Conservation (phyloP, 768 basidiomycete species). For the Serendipita vermifera region DNA sequence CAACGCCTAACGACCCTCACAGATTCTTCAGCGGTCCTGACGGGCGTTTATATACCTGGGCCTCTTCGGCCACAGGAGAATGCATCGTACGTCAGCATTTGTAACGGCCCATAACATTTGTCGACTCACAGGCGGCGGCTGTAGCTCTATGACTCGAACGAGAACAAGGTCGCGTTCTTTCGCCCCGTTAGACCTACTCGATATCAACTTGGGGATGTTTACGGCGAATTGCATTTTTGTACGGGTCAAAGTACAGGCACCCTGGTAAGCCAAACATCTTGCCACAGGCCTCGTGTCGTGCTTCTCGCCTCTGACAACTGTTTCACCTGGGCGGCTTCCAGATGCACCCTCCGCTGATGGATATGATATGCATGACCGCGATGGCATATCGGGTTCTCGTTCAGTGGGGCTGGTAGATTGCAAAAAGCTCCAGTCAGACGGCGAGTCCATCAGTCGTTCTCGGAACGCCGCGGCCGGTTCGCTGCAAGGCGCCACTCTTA, state of each 20-base stretch:
- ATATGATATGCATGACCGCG: slow-evolving; percentile 68
- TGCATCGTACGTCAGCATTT: slow-evolving; percentile 12
- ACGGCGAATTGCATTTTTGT: slow-evolving; percentile 73
- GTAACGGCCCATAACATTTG: not conserved
- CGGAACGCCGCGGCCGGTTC: too few species aligned
- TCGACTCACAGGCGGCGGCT: not conserved
- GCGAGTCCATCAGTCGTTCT: not conserved
- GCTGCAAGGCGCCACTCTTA: too few species aligned
- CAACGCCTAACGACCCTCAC: slow-evolving; percentile 24
- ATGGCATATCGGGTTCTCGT: slow-evolving; percentile 55
- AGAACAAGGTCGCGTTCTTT: slow-evolving; percentile 52
- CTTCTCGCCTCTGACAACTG: not conserved
- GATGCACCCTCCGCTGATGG: slow-evolving; percentile 87
- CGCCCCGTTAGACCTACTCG: slow-evolving; percentile 63
- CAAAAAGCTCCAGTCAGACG: not conserved
- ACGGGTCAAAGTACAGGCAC: slow-evolving; percentile 68
- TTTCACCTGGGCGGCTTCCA: slow-evolving; percentile 21
- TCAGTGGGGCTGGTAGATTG: slow-evolving; percentile 4
- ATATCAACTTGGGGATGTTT: slow-evolving; percentile 77
- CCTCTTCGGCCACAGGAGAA: slow-evolving; percentile 28
- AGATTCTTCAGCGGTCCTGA: slow-evolving; percentile 72
- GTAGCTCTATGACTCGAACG: slow-evolving; percentile 13
- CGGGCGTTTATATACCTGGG: slow-evolving; percentile 68
- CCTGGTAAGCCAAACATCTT: slow-evolving; percentile 38
- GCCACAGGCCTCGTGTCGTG: not conserved